Conservation (phyloP, 352 stramenopile species). For the Globisporangium takayamanum region DNA sequence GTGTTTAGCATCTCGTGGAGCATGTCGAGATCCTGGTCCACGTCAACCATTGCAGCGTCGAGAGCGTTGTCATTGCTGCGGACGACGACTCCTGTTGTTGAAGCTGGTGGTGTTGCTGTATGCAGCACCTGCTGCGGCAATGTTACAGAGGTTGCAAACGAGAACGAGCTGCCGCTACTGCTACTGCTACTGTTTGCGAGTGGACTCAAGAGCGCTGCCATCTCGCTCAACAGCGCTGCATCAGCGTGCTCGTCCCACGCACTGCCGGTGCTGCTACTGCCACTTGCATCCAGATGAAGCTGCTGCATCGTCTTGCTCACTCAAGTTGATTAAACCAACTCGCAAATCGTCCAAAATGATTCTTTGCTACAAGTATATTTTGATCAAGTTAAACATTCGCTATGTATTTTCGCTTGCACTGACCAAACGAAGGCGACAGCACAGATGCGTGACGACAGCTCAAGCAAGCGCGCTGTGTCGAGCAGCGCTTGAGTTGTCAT, state of each 20-base stretch:
- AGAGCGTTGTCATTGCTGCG: no score
- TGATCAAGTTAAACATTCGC: no score
- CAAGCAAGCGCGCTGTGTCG: neutral
- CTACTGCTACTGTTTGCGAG: neutral
- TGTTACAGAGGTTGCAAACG: neutral
- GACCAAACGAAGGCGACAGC: neutral
- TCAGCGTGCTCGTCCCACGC: slow-evolving; percentile 3
- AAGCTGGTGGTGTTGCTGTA: no score
- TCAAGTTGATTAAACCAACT: no score
- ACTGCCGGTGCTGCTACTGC: neutral
- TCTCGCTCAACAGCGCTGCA: slow-evolving; percentile 4
- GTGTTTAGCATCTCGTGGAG: slow-evolving; percentile 7
- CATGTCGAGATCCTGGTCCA: slow-evolving; percentile 3
- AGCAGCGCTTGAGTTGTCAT: no score
- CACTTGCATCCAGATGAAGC: neutral
- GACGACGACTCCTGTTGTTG: no score
- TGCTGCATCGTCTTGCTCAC: neutral
- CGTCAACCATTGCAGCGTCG: neutral
- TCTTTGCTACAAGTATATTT: neutral
- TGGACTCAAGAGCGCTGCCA: slow-evolving; percentile 7
- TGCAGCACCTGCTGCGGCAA: neutral
- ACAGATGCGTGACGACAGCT: neutral
- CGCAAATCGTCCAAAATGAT: neutral
- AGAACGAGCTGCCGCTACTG: neutral
- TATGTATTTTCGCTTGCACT: no score